Evolutionary conservation across 2,329 filamentous ascomycete species (phyloP), one percentile per base, ranked within the genome.

Genomic region (Microthyrium microscopicum): DNA sequence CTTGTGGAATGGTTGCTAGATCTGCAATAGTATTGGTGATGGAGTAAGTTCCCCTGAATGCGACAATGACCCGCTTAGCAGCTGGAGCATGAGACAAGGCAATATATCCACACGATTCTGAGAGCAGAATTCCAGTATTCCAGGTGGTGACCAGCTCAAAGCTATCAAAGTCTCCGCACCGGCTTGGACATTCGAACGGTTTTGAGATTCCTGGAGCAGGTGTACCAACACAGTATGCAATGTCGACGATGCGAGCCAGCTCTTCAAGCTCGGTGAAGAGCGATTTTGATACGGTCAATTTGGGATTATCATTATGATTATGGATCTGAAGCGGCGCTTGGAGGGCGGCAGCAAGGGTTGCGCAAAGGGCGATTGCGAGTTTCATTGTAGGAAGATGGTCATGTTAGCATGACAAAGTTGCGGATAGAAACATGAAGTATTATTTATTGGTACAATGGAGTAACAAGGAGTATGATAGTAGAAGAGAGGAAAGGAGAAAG

Each of bases 1-100:
- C 71, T 53, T 95, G 87, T 9, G 84, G 85, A 3, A 87, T 65
- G 2, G 84, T 91, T 41, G 81, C 84, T 35, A 98, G 64, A 56
- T 98, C 89, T 31, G 84, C 68, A 40, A 98, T 76, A 9, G 85
- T 85, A 52, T 95, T 93, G 34, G 83, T 70, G 46, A 98, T 68
- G 43, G 84, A 93, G 56, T 95, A 94, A 11, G 89, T 95, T 17
- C 89, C 89, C 29, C 89, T 74, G 48, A 95, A 95, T 6, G 84
- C 85, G 24, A 95, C 69, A 29, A 95, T 63, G 36, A 98, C 79
- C 37, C 74, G 66, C 29, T 66, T 64, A 15, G 58, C 52, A 4
- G 58, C 60, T 3, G 67, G 67, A 3, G 57, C 44, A 48, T 91
- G 79, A 41, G 89, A 85, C n/a, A 95, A 60, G 0, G 81, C 85